Base-by-base conservation (phyloP, 2,329 filamentous ascomycete genomes). In the Cordyceps militaris region DNA sequence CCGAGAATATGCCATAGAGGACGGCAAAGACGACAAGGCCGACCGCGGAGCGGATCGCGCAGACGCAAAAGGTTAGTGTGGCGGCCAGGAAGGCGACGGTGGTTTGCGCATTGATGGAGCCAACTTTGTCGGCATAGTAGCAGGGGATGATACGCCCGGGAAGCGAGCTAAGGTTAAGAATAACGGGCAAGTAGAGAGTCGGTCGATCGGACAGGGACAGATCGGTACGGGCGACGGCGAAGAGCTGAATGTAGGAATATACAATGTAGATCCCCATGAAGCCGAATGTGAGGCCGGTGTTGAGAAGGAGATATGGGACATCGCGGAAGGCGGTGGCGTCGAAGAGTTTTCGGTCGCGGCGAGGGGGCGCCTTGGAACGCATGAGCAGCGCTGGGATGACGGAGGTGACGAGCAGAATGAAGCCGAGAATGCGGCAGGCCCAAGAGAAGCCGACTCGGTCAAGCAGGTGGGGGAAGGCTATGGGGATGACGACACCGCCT, bases 391-490 rank as follows among this genome's bases (percentile, higher is more conserved):
- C 56, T 1, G 73, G 36, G 19, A 78, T 58, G 19, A 64, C 60
- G 46, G 71, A 67, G 24, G 74, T 65, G 1, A 52, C 74, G 14
- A 76, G 69, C 16, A 79, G 66, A 56, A 76, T 63, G 58, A 79
- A 76, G 24, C 69, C 76, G 19, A 79, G 70, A 34, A 74, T 66
- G 8, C 76, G 70, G 4, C 71, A 74, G 6, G 79, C 72, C 80
- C 79, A 83, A 47, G 71, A 70, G 66, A 85, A 86, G 30, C 81
- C 81, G 56, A 85, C 73, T 19, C 66, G 65, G n/a, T 71, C 70
- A 61, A 79, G 73, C 3, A 80, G 70, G 61, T 69, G 71, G 13
- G 66, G 66, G 51, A 77, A 73, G 52, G 73, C 68, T 51, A 73
- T 63, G n/a, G 61, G 66, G 51, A 67, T 67, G 23, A 67, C 47